Percentiles rank a stretch among this genome's conserved stretches.
phyloP scores from a whole-genome alignment of 106 monocot genomes.

The Platanthera guangdongensis region DNA sequence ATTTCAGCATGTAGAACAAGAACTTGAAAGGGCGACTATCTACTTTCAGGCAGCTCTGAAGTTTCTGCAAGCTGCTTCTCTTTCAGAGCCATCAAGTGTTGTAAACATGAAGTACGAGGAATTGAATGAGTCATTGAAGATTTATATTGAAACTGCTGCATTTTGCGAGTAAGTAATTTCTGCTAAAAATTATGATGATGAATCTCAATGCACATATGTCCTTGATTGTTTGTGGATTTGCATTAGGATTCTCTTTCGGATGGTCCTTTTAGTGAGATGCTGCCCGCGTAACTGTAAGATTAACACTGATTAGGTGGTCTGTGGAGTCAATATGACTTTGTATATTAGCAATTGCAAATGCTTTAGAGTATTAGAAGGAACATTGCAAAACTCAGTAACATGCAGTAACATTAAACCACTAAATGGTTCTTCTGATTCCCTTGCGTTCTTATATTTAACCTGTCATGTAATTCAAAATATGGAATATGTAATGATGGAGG shows the following conservation, averaged over 20 bases:
- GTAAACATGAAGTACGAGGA: background rate
- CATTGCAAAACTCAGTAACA: background rate
- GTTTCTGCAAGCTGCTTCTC: background rate
- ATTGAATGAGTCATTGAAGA: background rate
- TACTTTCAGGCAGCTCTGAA: background rate
- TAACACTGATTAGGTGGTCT: background rate
- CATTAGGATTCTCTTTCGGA: background rate
- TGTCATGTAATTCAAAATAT: background rate
- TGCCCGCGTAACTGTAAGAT: background rate
- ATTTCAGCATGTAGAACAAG: background rate
- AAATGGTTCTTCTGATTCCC: background rate
- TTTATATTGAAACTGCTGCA: background rate
- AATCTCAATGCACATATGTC: background rate
- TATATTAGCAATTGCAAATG: background rate
- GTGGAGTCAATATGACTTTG: background rate
- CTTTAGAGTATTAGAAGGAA: background rate
- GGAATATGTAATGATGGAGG: background rate
- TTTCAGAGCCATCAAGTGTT: constrained; percentile 1
- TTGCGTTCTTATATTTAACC: background rate
- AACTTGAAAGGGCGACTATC: background rate
- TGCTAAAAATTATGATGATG: background rate
- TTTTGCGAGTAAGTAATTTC: constrained; percentile 1
- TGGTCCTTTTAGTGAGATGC: background rate
- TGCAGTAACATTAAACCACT: background rate
- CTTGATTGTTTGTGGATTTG: background rate